phyloP scores from a whole-genome alignment of 495 filamentous ascomycete species.

The Hypoxylon rickii region DNA sequence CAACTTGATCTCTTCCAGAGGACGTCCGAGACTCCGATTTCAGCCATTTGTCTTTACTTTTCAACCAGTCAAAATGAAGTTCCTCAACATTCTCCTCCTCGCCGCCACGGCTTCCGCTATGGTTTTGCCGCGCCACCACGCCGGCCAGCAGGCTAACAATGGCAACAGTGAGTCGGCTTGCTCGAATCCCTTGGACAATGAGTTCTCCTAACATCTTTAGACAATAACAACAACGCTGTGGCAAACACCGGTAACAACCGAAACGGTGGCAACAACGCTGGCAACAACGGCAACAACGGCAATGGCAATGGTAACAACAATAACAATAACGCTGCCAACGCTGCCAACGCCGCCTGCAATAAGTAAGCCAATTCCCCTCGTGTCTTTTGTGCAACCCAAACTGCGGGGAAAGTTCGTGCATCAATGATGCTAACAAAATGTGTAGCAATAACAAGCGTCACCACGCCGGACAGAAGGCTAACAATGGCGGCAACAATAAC shows the following conservation, averaged over 20 bases:
- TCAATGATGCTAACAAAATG: constrained; percentile 14
- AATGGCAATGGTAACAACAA: constrained; percentile 11
- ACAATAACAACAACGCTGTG: constrained; percentile 8
- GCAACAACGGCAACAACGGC: constrained; percentile 8
- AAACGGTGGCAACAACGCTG: neutral
- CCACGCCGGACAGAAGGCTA: constrained; percentile 28
- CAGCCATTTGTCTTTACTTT: constrained; percentile 4
- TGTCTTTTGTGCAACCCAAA: too few relatives aligned
- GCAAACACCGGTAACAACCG: constrained; percentile 5
- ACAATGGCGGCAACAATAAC: constrained; percentile 15
- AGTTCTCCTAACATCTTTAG: neutral
- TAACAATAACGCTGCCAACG: constrained; percentile 6
- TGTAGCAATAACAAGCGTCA: constrained; percentile 33
- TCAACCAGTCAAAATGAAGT: constrained; percentile 34
- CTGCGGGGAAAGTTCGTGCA: too few relatives aligned
- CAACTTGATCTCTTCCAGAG: constrained; percentile 11
- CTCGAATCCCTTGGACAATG: too few relatives aligned
- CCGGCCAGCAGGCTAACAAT: constrained; percentile 28
- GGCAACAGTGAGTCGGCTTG: constrained; percentile 13
- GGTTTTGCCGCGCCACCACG: constrained; percentile 37
- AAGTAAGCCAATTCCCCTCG: constrained; percentile 3
- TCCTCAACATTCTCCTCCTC: constrained; percentile 33
- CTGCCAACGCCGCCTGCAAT: constrained; percentile 2
- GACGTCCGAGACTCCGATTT: constrained; percentile 16
- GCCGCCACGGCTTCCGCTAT: constrained; percentile 34